Conservation (phyloP, 805 yeast genomes). For the Starmera amethionina region DNA sequence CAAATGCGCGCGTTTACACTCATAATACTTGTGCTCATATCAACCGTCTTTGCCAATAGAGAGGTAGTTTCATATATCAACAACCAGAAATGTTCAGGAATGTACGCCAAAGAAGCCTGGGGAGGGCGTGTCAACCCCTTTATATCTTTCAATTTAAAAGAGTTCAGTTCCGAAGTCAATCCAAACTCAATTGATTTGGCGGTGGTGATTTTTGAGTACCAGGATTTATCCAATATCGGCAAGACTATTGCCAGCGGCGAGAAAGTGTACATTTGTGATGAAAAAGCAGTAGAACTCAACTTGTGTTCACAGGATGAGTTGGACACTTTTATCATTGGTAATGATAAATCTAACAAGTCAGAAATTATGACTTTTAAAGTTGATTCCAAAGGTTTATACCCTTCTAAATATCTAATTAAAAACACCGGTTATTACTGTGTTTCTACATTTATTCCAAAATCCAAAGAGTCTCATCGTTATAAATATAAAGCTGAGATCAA, state of each 20-base stretch:
- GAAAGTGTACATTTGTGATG: constrained; percentile 66
- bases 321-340: constrained; percentile 54
- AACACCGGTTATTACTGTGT: constrained; percentile 91
- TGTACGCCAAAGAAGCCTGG: constrained; percentile 83
- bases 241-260: constrained; percentile 31
- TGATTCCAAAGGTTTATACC: constrained; percentile 47
- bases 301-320: constrained; percentile 45
- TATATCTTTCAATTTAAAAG: constrained; percentile 37
- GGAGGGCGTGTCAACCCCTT: constrained; percentile 66
- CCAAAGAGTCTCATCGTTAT: constrained; percentile 18
- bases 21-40: not conserved
- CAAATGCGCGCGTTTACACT: too few species aligned
- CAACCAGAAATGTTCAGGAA: constrained; percentile 77
- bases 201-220: constrained; percentile 74
- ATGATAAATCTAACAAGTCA: constrained; percentile 32
- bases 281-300: constrained; percentile 42
- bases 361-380: constrained; percentile 49
- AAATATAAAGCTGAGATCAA: constrained; percentile 59
- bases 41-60: constrained; percentile 21
- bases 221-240: constrained; percentile 67
- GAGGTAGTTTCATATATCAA: constrained; percentile 39
- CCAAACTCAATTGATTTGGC: constrained; percentile 38
- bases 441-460: constrained; percentile 40
- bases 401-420: constrained; percentile 51
- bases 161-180: constrained; percentile 14